These are phyloP conservation scores for Penicillium sp. DNA, from an alignment of 2,329 filamentous ascomycete species.

Conservation along the genomic window DNA sequence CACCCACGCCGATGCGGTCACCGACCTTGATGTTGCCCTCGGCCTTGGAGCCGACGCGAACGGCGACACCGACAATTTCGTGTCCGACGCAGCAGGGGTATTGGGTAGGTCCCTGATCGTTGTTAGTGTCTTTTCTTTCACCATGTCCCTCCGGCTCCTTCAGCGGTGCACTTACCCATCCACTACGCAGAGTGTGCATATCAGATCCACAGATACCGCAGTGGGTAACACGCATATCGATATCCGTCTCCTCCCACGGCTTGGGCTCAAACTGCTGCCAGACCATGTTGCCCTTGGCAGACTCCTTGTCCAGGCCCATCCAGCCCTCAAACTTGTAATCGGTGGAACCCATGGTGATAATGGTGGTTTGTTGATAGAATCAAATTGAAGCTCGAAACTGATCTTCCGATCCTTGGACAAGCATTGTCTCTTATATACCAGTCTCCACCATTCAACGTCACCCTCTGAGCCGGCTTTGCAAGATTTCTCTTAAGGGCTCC, in stretches of 20 bases:
- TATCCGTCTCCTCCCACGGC: constrained; percentile 63
- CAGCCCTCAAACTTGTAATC: constrained; percentile 58
- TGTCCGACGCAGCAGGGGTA: constrained; percentile 60
- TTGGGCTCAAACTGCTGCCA: constrained; percentile 62
- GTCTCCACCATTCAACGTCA: no score
- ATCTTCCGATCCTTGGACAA: neutral
- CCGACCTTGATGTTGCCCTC: constrained; percentile 33
- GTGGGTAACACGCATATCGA: constrained; percentile 64
- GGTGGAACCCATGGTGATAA: constrained; percentile 26
- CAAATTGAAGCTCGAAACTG: neutral
- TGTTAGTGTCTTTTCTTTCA: neutral
- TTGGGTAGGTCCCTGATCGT: constrained; percentile 27
- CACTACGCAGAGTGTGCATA: constrained; percentile 58
- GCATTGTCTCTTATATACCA: no score
- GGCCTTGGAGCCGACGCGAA: constrained; percentile 55
- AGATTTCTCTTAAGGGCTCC: neutral
- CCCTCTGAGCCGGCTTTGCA: no score
- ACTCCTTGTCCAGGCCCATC: constrained; percentile 51
- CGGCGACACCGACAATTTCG: constrained; percentile 62
- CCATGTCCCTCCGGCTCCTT: neutral
- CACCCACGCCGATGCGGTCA: constrained; percentile 56
- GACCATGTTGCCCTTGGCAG: constrained; percentile 54
- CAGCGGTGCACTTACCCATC: constrained; percentile 29
- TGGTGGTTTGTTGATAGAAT: neutral
- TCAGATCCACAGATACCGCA: constrained; percentile 67